Base-by-base conservation (phyloP, 345 rosid species). In the Arabidopsis suecica region DNA sequence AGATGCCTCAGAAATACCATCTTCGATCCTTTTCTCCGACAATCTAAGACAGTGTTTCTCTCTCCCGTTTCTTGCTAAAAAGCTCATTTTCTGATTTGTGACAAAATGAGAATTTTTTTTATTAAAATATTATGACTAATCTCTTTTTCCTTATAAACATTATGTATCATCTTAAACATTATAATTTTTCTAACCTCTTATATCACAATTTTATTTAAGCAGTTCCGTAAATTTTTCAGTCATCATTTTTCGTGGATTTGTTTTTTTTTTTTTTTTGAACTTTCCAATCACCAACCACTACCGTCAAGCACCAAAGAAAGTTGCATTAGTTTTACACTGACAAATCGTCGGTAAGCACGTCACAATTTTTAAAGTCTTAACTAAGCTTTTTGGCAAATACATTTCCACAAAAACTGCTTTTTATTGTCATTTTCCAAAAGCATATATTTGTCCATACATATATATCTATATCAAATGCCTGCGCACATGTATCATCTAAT, bases 221-320 rank as follows among this genome's bases (percentile, higher is more conserved):
- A 28, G 32, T 33, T 33, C 0, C 6, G 6, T 33, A 33, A 55
- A 32, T 28, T 32, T 57, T 44, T 11, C 28, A 9, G 11, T 59
- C 59, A 60, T 72, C 57, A 54, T 64, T 42, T 54, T 55, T 45
- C 22, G 14, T 42, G 5, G 16, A 16, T 48, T 4, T 63, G 3
- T 22, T 8, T 40, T n/a, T 0, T 3, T 25, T 23, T 7, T 60
- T 47, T 64, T 75, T n/a, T n/a, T n/a, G n/a, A n/a, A 75, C 74
- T 62, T 60, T 75, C 68, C 61, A 53, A 68, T 66, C 69, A 68
- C 79, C 63, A 40, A 68, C 74, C 79, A 75, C 69, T 75, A 41
- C 62, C 79, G 42, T 61, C 69, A 68, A 75, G 79, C 74, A 75
- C 74, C 74, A 32, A 60, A 68, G 63, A 61, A 68, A 68, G 62